Percentiles rank a stretch among this genome's conserved stretches.
Evolutionary conservation across 176 grass and related monocot genomes (phyloP).

Genomic region (barley (Hordeum vulgare)): DNA sequence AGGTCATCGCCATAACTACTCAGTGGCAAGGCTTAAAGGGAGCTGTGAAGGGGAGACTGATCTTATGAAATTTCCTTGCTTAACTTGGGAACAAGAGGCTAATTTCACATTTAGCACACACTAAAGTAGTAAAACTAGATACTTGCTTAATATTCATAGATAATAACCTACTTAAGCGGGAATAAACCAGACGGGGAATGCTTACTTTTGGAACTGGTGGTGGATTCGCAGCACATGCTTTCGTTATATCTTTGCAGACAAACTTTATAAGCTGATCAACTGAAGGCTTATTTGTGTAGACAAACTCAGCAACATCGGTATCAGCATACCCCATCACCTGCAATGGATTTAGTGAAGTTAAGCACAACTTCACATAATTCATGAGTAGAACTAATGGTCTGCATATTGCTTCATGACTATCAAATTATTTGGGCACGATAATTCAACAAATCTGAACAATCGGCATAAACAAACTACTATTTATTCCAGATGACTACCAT

Average conservation of each 20-base stretch:
- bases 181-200: neutral
- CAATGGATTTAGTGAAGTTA: neutral
- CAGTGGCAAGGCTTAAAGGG: neutral
- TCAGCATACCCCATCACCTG: slow-evolving; percentile 91
- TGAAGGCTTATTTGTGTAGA: slow-evolving; percentile 68
- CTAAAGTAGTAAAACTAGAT: neutral
- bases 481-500: neutral
- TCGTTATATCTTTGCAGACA: slow-evolving; percentile 84
- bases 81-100: neutral
- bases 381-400: neutral
- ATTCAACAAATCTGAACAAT: neutral
- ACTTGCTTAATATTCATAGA: neutral
- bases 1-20: too few species aligned
- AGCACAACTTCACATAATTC: neutral
- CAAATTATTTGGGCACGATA: neutral
- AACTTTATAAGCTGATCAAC: slow-evolving; percentile 61
- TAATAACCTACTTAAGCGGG: neutral
- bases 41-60: neutral
- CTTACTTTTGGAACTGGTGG: slow-evolving; percentile 79
- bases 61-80: neutral
- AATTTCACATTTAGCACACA: neutral
- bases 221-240: slow-evolving; percentile 57
- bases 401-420: neutral
- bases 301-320: slow-evolving; percentile 94
- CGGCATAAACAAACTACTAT: neutral